Base-by-base conservation (phyloP, 2,329 filamentous ascomycete genomes). In the Cladophialophora psammophila region DNA sequence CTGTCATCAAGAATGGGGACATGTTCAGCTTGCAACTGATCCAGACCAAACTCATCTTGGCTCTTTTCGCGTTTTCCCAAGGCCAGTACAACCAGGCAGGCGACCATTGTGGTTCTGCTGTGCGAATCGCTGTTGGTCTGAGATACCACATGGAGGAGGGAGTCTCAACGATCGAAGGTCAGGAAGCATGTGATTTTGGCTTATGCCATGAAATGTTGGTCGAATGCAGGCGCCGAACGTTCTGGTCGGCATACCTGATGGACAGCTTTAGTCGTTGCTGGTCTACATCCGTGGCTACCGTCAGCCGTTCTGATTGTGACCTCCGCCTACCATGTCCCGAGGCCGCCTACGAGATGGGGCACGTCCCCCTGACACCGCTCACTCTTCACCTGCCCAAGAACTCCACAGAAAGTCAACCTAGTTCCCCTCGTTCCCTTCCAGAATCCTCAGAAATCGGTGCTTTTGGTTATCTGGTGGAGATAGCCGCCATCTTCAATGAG, bases 161-260 rank as follows among this genome's bases (percentile, higher is more conserved):
- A 7, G 75, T 83, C 10, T 76, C 85, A 78, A 68, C 81, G 75
- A 73, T 84, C 5, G 76, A 78, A 1, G 83, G 85, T 58, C 78
- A 78, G 13, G 73, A 78, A n/a, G 73, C 74, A 0, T 85, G 82
- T 61, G 86, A 87, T 4, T 88, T 87, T 73, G 86, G 83, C 20
- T 81, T 91, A 69, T 86, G 84, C 71, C 83, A 81, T 65, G 77
- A 78, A 58, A 86, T 85, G 35, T 85, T 89, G 71, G 84, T 85
- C 31, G 91, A 93, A 77, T 89, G 88, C 72, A 84, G 87, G 67
- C 84, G 90, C 69, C 83, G 91, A 64, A 92, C 89, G 0, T 90
- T 92, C 73, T 93, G 90, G 90, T 86, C 88, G 34, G 85, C 87
- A 60, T 91, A 89, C 71, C 79, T 92, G 72, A 84, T 91, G 76